Evolutionary conservation across 1,139 yeast genomes (phyloP), one percentile per base, ranked within the genome.

Genomic region (Protomyces arabidopsidicola): DNA sequence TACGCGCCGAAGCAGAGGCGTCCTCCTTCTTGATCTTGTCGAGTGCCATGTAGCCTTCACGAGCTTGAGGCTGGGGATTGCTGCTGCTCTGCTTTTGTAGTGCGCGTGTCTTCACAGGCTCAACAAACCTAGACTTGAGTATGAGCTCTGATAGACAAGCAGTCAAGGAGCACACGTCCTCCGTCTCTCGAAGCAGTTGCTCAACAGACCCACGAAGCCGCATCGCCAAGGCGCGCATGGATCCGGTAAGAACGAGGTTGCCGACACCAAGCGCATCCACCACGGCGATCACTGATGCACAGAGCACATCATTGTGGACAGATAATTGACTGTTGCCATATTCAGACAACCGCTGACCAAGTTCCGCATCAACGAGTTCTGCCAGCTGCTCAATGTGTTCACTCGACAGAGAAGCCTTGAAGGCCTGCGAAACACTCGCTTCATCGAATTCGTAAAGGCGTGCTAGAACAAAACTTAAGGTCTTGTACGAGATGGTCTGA

Each of bases 11-110:
- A 24, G 10, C 45, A 16, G 42, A 36, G 34, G 39, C 52, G 9
- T 58, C 56, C 16, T 16, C 35, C 45, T 18, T 52, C 16, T 52
- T 38, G 45, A 58, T 42, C 24, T 52, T 51, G 27, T 58, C 62
- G 5, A 58, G 53, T 16, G 62, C 48, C 52, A 58, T 16, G 31
- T 51, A 45, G 10, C 52, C 52, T 12, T 53, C 45, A 18, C 45
- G 27, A 14, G 62, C 51, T 27, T 58, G 52, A 12, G 62, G 62
- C 45, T 58, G 56, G 8, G 62, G 62, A 34, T 58, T 58, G 55
- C 55, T 38, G 6, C 12, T n/a, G 20, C 53, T 27, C 35, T 50
- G n/a, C 53, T n/a, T 50, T 22, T 24, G 53, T 5, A 24, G 1
- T n/a, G 55, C 22, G 18, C 38, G 34, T 22, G 50, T 31, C 34